Percentiles rank a stretch among this genome's conserved stretches.
phyloP scores from a whole-genome alignment of 305 asterid genomes.

The Fraxinus velutina region DNA sequence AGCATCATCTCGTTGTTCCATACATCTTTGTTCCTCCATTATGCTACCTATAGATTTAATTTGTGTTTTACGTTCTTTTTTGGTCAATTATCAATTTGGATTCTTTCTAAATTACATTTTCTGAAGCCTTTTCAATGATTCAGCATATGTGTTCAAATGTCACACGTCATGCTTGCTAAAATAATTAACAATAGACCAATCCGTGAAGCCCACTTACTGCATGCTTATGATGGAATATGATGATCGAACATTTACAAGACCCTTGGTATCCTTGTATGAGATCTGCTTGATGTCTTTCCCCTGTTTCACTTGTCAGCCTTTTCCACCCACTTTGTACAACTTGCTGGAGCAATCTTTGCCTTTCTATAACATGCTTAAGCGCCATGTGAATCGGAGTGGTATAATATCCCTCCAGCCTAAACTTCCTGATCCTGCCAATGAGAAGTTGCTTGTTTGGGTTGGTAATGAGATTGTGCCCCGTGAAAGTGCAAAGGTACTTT shows the following conservation, averaged over 20 bases:
- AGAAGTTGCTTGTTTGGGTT: conserved; percentile 88
- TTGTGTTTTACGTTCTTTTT: not conserved
- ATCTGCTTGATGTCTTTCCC: conserved; percentile 14
- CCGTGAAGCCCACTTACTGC: conserved; percentile 6
- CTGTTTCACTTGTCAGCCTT: conserved; percentile 50
- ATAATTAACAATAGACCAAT: not conserved
- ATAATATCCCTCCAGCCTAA: conserved; percentile 35
- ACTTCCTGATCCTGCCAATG: conserved; percentile 77
- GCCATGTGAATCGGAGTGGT: conserved; percentile 34
- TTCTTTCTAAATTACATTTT: conserved; percentile 7
- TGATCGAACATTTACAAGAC: conserved; percentile 8
- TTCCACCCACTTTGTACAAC: conserved; percentile 62
- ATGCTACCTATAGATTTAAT: not conserved
- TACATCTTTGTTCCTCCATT: not conserved
- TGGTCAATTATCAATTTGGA: not conserved
- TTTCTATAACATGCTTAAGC: conserved; percentile 74
- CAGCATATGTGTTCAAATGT: not conserved
- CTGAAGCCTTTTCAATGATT: conserved; percentile 1
- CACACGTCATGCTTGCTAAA: not conserved
- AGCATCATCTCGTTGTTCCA: not conserved
- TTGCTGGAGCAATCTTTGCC: conserved; percentile 86
- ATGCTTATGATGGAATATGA: not conserved
- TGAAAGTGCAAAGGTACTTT: conserved; percentile 71
- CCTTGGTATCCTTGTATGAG: conserved; percentile 7
- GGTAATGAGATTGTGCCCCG: conserved; percentile 85